Percentiles rank a stretch among this genome's conserved stretches.
Conservation (phyloP, 768 basidiomycete genomes). For the Panellus pusillus region DNA sequence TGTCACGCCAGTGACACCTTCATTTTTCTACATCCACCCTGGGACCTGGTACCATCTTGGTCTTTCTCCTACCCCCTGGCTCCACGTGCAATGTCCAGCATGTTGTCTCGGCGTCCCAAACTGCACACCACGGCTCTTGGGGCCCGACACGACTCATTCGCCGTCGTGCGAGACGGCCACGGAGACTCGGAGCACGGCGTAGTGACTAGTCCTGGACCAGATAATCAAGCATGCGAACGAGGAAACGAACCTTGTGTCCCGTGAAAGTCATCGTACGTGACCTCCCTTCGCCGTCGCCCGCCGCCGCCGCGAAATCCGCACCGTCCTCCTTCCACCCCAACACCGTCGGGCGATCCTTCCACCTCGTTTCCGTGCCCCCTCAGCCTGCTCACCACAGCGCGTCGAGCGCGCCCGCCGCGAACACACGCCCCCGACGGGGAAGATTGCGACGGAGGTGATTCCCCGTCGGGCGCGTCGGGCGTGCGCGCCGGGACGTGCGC, state of each 20-base stretch:
- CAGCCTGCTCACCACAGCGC: constrained; percentile 61
- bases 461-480: constrained; percentile 37
- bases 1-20: too few relatives aligned
- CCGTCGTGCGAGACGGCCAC: constrained; percentile 75
- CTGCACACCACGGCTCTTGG: constrained; percentile 79
- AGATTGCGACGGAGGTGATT: constrained; percentile 62
- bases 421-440: constrained; percentile 58
- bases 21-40: too few relatives aligned
- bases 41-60: too few relatives aligned
- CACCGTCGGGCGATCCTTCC: constrained; percentile 43
- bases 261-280: constrained; percentile 86
- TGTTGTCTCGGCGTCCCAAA: constrained; percentile 68
- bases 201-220: too few relatives aligned
- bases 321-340: constrained; percentile 67
- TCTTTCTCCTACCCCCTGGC: too few relatives aligned
- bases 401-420: constrained; percentile 58
- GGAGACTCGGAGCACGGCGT: too few relatives aligned
- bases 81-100: too few relatives aligned
- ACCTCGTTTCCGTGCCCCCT: constrained; percentile 64
- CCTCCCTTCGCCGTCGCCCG: constrained; percentile 41
- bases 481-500: too few relatives aligned
- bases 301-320: constrained; percentile 31
- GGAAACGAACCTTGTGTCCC: constrained; percentile 88
- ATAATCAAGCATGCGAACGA: constrained; percentile 54
- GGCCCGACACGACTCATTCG: constrained; percentile 75